These are phyloP conservation scores for Periconia digitata DNA, from an alignment of 2,329 filamentous ascomycete species.

Conservation along the genomic window DNA sequence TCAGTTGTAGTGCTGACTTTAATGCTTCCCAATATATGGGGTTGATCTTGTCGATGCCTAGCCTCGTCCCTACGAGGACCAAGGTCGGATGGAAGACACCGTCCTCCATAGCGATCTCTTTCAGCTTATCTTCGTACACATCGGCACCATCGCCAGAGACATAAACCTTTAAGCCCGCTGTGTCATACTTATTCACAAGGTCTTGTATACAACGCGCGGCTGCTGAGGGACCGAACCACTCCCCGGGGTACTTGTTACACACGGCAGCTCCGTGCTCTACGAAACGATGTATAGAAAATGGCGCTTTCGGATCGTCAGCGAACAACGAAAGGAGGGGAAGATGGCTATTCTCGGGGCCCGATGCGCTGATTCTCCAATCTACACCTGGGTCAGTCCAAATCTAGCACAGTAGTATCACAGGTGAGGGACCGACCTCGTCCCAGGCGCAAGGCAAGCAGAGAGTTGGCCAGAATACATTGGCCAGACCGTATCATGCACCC, in stretches of 20 bases:
- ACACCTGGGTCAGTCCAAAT: constrained; percentile 3
- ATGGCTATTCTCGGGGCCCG: constrained; percentile 58
- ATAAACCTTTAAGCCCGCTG: constrained; percentile 74
- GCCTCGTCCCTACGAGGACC: constrained; percentile 81
- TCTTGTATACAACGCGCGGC: constrained; percentile 91
- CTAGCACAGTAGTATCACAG: background rate
- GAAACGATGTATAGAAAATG: constrained; percentile 94
- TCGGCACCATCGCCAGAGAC: constrained; percentile 87
- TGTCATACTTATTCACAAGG: constrained; percentile 66
- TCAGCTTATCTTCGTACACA: constrained; percentile 88
- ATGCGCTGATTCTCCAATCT: constrained; percentile 74
- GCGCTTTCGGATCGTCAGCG: constrained; percentile 80
- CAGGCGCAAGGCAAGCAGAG: constrained; percentile 69
- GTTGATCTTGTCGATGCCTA: constrained; percentile 93
- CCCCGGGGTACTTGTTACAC: constrained; percentile 92
- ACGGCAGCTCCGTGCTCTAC: constrained; percentile 82
- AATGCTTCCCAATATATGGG: constrained; percentile 95
- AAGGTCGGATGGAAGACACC: constrained; percentile 77
- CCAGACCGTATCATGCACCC: constrained; percentile 98
- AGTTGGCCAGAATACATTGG: constrained; percentile 88
- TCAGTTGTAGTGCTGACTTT: constrained; percentile 78
- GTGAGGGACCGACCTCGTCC: constrained; percentile 67
- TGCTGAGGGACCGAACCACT: constrained; percentile 99
- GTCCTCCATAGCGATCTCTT: constrained; percentile 71
- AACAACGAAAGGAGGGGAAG: constrained; percentile 76